Base-by-base conservation (phyloP, 805 yeast species). In the Saccharomycopsis olivae region DNA sequence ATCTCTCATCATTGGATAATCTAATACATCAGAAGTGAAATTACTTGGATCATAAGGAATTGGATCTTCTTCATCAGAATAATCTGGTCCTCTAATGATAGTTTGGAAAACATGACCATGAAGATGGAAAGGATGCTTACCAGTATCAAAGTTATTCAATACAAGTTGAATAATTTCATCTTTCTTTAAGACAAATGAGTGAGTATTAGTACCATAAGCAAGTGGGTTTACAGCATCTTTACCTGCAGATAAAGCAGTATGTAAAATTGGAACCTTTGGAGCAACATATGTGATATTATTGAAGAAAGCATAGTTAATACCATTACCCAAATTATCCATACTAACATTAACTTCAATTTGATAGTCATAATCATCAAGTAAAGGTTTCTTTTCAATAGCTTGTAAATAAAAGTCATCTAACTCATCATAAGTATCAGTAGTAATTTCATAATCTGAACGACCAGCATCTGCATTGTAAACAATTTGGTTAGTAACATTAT, bases 71-170 rank as follows among this genome's bases (percentile, higher is more conserved):
- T 60, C 73, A 24, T 57, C 69, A 41, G 62, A 62, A 38, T 70
- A 73, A 33, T 68, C 75, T 23, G 67, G 74, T 37, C 80, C 85
- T 60, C 96, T 71, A 47, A 73, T 77, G 44, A 86, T 58, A 8
- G 81, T 68, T 64, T 89, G 96, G 83, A 88, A 89, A 36, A 60
- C 73, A 38, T 65, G 70, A 24, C 98, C 98, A 65, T 89, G 98
- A 57, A 89, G 65, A 64, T 89, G 98, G 92, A 89, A 89, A 23
- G 98, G 97, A 65, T 89, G 98, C 52, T 69, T 80, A 57, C 97
- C 96, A 4, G 94, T 74, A 60, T 89, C 98, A 45, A 64, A 63
- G 61, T 87, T 88, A 67, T 89, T 89, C 32, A 89, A 54, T 5
- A 84, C 82, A 50, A 89, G 72, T 56, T 89, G 94, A 25, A 89